These are phyloP conservation scores for Diplodia corticola DNA, from an alignment of 2,329 filamentous ascomycete species.

Conservation along the genomic window DNA sequence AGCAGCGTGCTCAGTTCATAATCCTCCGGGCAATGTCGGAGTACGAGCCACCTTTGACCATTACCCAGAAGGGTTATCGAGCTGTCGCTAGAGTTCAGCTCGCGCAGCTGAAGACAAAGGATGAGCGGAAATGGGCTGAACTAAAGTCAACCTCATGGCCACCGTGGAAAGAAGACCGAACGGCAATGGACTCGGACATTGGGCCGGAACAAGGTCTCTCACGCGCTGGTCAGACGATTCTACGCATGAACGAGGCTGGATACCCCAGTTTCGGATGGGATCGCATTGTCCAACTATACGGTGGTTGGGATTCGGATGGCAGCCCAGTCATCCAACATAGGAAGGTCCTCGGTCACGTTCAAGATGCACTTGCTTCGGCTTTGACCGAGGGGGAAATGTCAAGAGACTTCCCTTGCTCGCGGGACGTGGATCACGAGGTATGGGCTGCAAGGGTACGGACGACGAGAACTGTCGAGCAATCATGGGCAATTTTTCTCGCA, in stretches of 20 bases:
- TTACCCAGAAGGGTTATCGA: conserved; percentile 60
- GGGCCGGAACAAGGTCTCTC: conserved; percentile 58
- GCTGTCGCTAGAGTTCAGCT: conserved; percentile 59
- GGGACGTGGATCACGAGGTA: conserved; percentile 20
- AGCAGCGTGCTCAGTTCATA: conserved; percentile 59
- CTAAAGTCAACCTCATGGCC: conserved; percentile 64
- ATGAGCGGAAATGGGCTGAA: conserved; percentile 59
- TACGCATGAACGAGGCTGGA: conserved; percentile 60
- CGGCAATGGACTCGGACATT: conserved; percentile 61
- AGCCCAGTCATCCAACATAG: conserved; percentile 65
- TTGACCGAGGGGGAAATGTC: neutral
- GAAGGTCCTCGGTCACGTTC: conserved; percentile 37
- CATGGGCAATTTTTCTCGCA: conserved; percentile 64
- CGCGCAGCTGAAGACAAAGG: conserved; percentile 56
- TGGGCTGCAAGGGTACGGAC: conserved; percentile 61
- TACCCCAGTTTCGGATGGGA: conserved; percentile 57
- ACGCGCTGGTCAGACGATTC: conserved; percentile 56
- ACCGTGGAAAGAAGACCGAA: conserved; percentile 63
- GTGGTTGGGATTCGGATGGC: conserved; percentile 63
- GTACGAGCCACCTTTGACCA: conserved; percentile 53
- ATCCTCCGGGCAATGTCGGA: conserved; percentile 59
- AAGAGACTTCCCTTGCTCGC: neutral
- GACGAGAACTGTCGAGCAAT: conserved; percentile 62
- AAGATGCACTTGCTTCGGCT: conserved; percentile 28
- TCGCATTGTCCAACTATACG: conserved; percentile 53